Conservation (phyloP, 495 filamentous ascomycete genomes). For the Xylaria grammica region DNA sequence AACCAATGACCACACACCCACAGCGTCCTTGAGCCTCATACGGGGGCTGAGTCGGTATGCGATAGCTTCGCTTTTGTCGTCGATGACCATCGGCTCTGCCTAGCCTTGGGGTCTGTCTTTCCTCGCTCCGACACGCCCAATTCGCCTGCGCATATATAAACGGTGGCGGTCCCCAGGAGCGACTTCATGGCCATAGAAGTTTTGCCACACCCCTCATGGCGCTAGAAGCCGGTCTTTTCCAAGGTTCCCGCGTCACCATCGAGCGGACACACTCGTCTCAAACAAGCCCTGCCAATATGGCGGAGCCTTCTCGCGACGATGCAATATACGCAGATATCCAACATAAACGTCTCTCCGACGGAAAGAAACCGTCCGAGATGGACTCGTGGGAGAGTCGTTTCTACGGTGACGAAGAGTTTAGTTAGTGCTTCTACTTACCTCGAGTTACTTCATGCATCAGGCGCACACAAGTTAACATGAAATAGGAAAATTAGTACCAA, state of each 20-base stretch:
- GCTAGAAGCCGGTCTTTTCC: background rate
- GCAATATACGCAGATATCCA: conserved; percentile 1
- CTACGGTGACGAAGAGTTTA: background rate
- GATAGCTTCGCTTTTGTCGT: background rate
- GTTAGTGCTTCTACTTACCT: conserved; percentile 5
- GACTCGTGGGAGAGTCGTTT: background rate
- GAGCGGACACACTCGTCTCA: background rate
- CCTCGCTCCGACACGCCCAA: background rate
- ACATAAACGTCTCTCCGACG: no score
- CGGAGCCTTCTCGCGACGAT: background rate
- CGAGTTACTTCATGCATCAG: background rate
- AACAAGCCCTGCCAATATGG: background rate
- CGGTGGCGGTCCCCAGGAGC: background rate
- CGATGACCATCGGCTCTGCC: background rate
- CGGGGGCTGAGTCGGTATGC: background rate
- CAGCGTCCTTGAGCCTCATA: background rate
- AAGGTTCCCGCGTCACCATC: no score
- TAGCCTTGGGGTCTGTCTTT: background rate
- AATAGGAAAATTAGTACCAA: background rate
- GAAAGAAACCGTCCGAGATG: background rate
- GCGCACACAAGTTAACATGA: background rate
- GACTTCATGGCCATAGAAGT: background rate
- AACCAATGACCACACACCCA: conserved; percentile 13
- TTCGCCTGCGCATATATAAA: background rate
- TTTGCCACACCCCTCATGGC: background rate